Evolutionary conservation across 441 rosid species (phyloP), one percentile per base, ranked within the genome.

Genomic region (Corymbia citriodora): DNA sequence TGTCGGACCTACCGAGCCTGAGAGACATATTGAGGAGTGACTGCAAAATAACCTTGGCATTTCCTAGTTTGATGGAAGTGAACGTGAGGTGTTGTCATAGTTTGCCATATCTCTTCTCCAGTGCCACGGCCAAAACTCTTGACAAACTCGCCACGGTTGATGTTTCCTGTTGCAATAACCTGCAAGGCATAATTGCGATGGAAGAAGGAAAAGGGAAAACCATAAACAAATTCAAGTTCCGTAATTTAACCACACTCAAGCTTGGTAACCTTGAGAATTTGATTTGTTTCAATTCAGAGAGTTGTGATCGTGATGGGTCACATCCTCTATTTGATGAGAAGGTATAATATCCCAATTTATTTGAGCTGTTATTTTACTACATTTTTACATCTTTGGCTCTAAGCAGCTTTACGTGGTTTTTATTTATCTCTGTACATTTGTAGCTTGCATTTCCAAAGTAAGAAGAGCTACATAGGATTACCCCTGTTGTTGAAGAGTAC

Each of bases 261-360:
- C 63, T 57, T 57, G 29, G 0, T 4, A 29, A 10, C 63, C 63
- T 57, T 10, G 2, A 57, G 63, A 57, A 1, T 9, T 57, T 57
- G 29, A 1, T 23, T 4, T 0, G 63, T 2, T 57, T 57, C 0
- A 0, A 6, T 0, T 23, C 0, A 9, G 0, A 0, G 29, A 57
- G 13, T 23, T 10, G 14, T 4, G 29, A 12, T 57, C 0, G 63
- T 57, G 29, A 57, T 57, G 63, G 13, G 3, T 23, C 23, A 57
- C 63, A 57, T 10, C 14, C 63, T 57, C 63, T 57, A 23, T 57
- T 57, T 57, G 63, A 57, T 57, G 29, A 57, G 13, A 57, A 57
- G 63, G 63, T 57, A 57, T 57, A 11, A 57, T 21, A 1, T 4
- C 12, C 13, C 14, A 0, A 57, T 57, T 63, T 65, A 29, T 29